phyloP scores from a whole-genome alignment of 1,139 yeast genomes.

The Geotrichum restrictum region DNA sequence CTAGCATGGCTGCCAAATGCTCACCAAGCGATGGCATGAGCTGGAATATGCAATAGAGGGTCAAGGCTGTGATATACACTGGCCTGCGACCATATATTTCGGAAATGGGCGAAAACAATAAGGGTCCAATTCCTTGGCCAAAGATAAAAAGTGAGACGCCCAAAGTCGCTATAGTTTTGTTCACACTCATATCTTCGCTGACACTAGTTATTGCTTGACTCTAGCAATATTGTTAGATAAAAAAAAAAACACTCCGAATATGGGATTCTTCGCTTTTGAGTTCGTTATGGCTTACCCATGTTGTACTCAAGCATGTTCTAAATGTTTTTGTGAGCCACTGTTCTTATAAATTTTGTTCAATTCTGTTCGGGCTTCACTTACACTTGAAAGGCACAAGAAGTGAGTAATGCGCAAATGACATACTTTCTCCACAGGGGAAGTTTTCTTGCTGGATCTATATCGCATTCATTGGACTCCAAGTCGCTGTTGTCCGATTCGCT shows the following conservation, averaged over 20 bases:
- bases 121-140: slow-evolving; percentile 67
- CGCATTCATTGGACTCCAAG: slow-evolving; percentile 33
- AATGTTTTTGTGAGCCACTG: slow-evolving; percentile 1
- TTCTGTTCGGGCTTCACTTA: too few relatives aligned
- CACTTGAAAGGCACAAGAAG: slow-evolving; percentile 46
- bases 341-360: neutral
- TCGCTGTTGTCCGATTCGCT: neutral
- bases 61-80: slow-evolving; percentile 57
- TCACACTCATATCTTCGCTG: slow-evolving; percentile 46
- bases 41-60: slow-evolving; percentile 58
- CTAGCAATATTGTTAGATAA: slow-evolving; percentile 8
- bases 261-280: slow-evolving; percentile 38
- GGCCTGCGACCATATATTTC: slow-evolving; percentile 71
- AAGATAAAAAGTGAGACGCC: slow-evolving; percentile 63
- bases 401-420: slow-evolving; percentile 50
- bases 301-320: slow-evolving; percentile 49
- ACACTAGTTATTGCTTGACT: slow-evolving; percentile 15
- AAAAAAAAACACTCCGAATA: slow-evolving; percentile 23
- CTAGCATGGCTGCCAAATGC: slow-evolving; percentile 57
- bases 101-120: slow-evolving; percentile 67
- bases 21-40: slow-evolving; percentile 63
- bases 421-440: slow-evolving; percentile 47
- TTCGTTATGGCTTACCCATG: slow-evolving; percentile 39
- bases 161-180: slow-evolving; percentile 56
- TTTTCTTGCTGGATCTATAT: slow-evolving; percentile 51